A percentile compares a stretch with the other conserved stretches of the same genome.
These are phyloP conservation scores for Penicillium digitatum DNA, from an alignment of 2,329 filamentous ascomycete genomes.

Conservation along the genomic window DNA sequence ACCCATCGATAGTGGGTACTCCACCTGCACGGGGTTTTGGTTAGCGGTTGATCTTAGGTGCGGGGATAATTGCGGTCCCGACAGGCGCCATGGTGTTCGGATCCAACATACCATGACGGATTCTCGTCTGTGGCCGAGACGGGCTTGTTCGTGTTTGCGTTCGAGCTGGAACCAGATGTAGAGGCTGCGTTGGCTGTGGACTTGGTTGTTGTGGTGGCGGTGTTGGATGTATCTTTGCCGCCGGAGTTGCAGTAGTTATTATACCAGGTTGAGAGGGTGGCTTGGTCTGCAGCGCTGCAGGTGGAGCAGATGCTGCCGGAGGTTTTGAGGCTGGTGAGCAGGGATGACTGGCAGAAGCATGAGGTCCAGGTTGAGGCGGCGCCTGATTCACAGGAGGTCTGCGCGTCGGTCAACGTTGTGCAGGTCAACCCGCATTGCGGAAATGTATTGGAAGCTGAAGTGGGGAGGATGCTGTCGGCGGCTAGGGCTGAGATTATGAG, in stretches of 20 bases:
- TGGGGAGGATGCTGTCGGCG: slow-evolving; percentile 32
- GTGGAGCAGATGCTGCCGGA: slow-evolving; percentile 60
- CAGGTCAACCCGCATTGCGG: slow-evolving; percentile 61
- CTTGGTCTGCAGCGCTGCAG: slow-evolving; percentile 54
- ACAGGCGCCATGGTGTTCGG: neutral
- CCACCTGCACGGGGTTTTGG: slow-evolving; percentile 13
- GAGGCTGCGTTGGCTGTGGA: slow-evolving; percentile 24
- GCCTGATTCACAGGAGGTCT: slow-evolving; percentile 59
- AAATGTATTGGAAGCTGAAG: slow-evolving; percentile 45
- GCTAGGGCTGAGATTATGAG: slow-evolving; percentile 23
- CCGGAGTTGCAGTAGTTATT: slow-evolving; percentile 57
- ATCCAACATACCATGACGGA: slow-evolving; percentile 27
- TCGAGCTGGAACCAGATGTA: slow-evolving; percentile 2
- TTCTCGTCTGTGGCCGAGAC: slow-evolving; percentile 7
- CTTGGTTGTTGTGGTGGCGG: slow-evolving; percentile 25
- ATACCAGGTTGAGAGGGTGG: slow-evolving; percentile 67
- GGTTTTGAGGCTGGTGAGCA: slow-evolving; percentile 56
- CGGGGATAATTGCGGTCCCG: neutral
- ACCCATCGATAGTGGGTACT: slow-evolving; percentile 73
- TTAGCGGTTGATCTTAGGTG: neutral
- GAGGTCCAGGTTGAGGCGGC: slow-evolving; percentile 55
- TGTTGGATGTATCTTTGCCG: slow-evolving; percentile 35
- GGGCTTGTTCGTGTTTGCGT: neutral
- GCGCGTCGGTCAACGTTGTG: slow-evolving; percentile 63
- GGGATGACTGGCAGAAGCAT: slow-evolving; percentile 69